phyloP scores from a whole-genome alignment of 2,329 filamentous ascomycete genomes.

The Fusarium vanettenii region DNA sequence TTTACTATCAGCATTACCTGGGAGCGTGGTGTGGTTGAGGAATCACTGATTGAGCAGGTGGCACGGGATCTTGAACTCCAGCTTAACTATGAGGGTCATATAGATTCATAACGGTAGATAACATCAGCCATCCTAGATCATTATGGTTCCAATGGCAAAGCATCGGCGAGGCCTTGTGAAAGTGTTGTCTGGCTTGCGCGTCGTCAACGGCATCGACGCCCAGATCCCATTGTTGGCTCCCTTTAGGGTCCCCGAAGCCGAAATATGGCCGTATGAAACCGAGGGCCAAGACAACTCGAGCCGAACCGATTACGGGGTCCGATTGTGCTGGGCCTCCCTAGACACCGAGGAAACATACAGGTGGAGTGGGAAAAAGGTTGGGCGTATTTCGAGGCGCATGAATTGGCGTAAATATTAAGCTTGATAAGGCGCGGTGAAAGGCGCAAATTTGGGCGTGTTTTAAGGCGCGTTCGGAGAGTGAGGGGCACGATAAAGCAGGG shows the following conservation, averaged over 20 bases:
- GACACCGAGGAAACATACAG: neutral
- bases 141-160: neutral
- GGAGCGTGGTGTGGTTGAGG: constrained; percentile 6
- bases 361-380: neutral
- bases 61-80: neutral
- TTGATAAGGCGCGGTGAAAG: neutral
- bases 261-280: neutral
- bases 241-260: neutral
- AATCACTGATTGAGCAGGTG: constrained; percentile 1
- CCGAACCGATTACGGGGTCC: neutral
- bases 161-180: neutral
- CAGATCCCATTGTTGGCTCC: neutral
- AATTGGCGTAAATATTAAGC: neutral
- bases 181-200: neutral
- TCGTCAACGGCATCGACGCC: neutral
- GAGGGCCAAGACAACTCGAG: neutral
- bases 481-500: neutral
- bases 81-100: neutral
- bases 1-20: constrained; percentile 17
- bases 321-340: too few relatives aligned
- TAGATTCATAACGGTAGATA: neutral
- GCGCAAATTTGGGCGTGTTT: neutral
- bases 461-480: neutral
- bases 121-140: accelerated
- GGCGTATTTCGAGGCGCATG: neutral